Base-by-base conservation (phyloP, 331 rosid genomes). In the Rhamnella rubrinervis region DNA sequence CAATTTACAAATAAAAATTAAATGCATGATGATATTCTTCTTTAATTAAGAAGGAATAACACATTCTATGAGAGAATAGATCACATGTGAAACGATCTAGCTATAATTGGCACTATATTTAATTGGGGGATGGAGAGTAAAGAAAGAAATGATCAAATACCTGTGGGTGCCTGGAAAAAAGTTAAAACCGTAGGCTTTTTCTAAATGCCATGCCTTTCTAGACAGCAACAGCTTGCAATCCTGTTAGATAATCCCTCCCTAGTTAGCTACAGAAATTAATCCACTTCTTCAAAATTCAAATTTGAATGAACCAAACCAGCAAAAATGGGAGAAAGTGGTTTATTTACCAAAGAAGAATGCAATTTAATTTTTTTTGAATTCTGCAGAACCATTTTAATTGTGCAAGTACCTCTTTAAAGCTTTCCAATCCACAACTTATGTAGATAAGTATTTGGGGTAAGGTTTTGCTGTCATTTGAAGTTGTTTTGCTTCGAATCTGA, bases 361-460 rank as follows among this genome's bases (percentile, higher is more conserved):
- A 62, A 46, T 65, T 25, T 64, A 19, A 37, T 64, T 46, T 59
- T 23, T 16, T 7, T 52, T 8, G 18, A 18, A 6, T 58, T 38
- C 15, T 20, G 44, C 19, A 19, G 71, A 15, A 37, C 31, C 18
- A 39, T 28, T 59, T 28, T 28, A 61, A 68, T 56, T 18, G 15
- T 50, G 28, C 8, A 79, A 58, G 61, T 84, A 93, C 98, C 97
- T 93, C 89, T 81, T 91, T 93, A 86, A 93, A 93, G 81, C 96
- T 93, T 84, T 93, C 96, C 98, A 97, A 93, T 72, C 98, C 98
- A 71, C 98, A 93, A 75, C 98, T 93, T 77, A 93, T 91, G 70
- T 93, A 93, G 71, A 93, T 85, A 62, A 93, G 97, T 62, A 95
- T 91, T 77, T 87, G 87, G 49, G 98, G 98, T 67, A 87, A 81